Base-by-base conservation (phyloP, 768 basidiomycete species). In the Saitozyma podzolica region DNA sequence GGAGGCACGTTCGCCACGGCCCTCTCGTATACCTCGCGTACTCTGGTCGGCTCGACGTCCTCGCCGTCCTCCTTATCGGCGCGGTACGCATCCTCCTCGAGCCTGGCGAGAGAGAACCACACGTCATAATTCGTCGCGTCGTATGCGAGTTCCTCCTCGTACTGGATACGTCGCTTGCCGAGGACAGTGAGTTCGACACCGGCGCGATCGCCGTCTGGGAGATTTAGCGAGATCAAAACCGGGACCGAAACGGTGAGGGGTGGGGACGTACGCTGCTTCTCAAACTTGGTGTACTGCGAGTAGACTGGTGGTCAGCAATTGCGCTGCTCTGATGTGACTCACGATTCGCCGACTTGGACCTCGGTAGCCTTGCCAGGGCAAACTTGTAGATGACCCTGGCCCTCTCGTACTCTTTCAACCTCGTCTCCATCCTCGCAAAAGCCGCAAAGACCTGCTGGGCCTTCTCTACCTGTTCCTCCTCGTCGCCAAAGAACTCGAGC, bases 311-410 rank as follows among this genome's bases (percentile, higher is more conserved):
- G 29, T 29, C 48, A 51, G 50, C 57, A 62, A 48, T 50, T 45
- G 52, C 54, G 1, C 11, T 43, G 3, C 17, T 13, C 43, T 16
- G 40, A 9, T 41, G 9, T n/a, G 29, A 73, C 75, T 54, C 56
- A 77, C 75, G 56, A 50, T 57, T 72, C 0, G 86, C 86, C 7
- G 94, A 96, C 79, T 96, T 96, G 37, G 94, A 92, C 20, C 93
- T 85, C 7, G 96, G 91, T 45, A 99, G 85, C 29, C 93, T 87
- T 16, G 89, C 87, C 13, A 99, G 83, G n/a, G 96, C 96, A 78
- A 97, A 98, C 93, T 98, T 98, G 83, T 95, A 98, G 67, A 98
- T 97, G 37, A 96, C 92, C 60, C 96, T 84, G 4, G 96, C 94
- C 47, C 96, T 89, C 60, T 99, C 96, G 77, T 87, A 96, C 81